These are phyloP conservation scores for Rhizopus microsporus DNA, from an alignment of 371 early-diverging fungal species.

Conservation along the genomic window DNA sequence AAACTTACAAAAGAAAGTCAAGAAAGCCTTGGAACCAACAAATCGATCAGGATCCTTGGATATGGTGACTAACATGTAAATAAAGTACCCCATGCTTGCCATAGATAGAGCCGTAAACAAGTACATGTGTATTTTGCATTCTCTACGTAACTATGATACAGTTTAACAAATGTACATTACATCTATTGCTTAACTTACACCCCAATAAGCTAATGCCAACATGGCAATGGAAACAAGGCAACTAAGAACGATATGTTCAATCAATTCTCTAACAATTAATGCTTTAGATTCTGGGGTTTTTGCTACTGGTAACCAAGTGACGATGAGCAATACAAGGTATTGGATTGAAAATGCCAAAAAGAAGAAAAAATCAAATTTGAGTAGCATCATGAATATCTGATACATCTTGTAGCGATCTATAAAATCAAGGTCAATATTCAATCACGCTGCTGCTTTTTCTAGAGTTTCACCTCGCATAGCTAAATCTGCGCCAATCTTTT, in stretches of 20 bases:
- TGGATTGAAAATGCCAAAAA: slow-evolving; percentile 85
- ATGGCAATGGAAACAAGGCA: slow-evolving; percentile 72
- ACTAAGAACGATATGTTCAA: slow-evolving; percentile 75
- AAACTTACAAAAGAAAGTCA: slow-evolving; percentile 68
- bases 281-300: slow-evolving; percentile 60
- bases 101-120: slow-evolving; percentile 61
- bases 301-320: slow-evolving; percentile 49
- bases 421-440: background rate
- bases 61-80: slow-evolving; percentile 72
- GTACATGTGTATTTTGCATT: slow-evolving; percentile 59
- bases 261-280: slow-evolving; percentile 33
- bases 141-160: slow-evolving; percentile 37
- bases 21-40: slow-evolving; percentile 57
- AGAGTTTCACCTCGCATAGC: slow-evolving; percentile 65
- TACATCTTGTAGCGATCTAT: slow-evolving; percentile 80
- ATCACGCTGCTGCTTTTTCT: background rate
- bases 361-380: slow-evolving; percentile 90
- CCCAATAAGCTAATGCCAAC: slow-evolving; percentile 75
- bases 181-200: slow-evolving; percentile 52
- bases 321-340: slow-evolving; percentile 76
- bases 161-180: background rate
- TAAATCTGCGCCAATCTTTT: slow-evolving; percentile 89
- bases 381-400: slow-evolving; percentile 83
- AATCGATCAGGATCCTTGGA: slow-evolving; percentile 59
- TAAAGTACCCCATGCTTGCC: slow-evolving; percentile 68